Conservation (phyloP, 179 eudicot species). For the Actinidia chinensis region DNA sequence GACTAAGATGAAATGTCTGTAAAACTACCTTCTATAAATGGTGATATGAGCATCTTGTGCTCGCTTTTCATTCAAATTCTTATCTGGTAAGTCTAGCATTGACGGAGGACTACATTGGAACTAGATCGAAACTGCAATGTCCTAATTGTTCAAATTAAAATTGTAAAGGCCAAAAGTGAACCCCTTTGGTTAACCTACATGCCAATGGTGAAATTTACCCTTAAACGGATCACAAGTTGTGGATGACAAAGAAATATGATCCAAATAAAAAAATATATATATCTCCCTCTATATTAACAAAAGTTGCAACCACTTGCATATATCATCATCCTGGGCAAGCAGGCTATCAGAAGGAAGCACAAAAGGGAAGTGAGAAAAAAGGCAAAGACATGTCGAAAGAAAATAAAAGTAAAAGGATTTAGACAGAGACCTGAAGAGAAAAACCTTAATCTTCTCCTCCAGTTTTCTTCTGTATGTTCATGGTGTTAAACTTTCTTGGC, state of each 20-base stretch:
- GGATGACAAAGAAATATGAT: background rate
- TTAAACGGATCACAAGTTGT: background rate
- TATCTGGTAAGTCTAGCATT: too few species aligned
- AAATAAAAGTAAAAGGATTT: background rate
- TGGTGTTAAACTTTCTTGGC: conserved; percentile 37
- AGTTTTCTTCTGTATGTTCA: background rate
- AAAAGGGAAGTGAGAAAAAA: background rate
- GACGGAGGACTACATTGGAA: too few species aligned
- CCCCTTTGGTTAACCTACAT: too few species aligned
- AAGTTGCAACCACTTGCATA: conserved; percentile 12
- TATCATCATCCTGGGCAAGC: background rate
- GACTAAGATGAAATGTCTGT: too few species aligned
- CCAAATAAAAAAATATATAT: background rate
- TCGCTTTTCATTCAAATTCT: too few species aligned
- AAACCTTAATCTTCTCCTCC: background rate
- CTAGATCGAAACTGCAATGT: too few species aligned
- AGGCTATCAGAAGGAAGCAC: background rate
- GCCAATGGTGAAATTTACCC: too few species aligned
- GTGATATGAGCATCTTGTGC: too few species aligned
- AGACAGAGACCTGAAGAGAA: background rate
- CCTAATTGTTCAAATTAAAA: too few species aligned
- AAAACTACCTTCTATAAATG: too few species aligned
- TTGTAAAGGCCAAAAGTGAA: too few species aligned
- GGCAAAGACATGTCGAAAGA: background rate
- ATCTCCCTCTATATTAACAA: background rate